Percentiles rank a stretch among this genome's conserved stretches.
Conservation (phyloP, 768 basidiomycete genomes). For the Pleurotus salmoneostramineus region DNA sequence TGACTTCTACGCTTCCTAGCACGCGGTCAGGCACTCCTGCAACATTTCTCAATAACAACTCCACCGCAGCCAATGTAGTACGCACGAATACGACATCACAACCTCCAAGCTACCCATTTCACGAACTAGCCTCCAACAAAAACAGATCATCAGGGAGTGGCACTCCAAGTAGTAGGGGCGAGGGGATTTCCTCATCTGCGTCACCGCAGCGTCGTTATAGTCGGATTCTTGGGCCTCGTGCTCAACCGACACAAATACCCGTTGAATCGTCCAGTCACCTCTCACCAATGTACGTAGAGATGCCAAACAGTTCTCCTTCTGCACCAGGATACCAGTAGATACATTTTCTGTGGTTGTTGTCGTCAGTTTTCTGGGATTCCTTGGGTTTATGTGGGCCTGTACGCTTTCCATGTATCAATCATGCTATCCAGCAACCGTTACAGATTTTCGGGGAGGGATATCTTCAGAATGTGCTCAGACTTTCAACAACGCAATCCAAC, state of each 20-base stretch:
- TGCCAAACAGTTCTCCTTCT: background rate
- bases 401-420: no score
- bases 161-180: background rate
- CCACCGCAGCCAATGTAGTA: background rate
- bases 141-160: background rate
- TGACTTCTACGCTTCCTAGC: background rate
- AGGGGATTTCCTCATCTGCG: background rate
- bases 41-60: background rate
- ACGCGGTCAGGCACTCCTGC: background rate
- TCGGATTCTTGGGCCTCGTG: background rate
- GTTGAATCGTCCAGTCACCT: background rate
- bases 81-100: background rate
- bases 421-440: no score
- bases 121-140: background rate
- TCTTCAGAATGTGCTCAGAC: background rate
- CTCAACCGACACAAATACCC: background rate
- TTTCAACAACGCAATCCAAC: conserved; percentile 53
- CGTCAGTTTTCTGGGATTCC: no score
- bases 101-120: conserved; percentile 3
- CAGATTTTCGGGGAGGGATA: no score
- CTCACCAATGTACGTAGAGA: background rate
- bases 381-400: no score
- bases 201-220: background rate
- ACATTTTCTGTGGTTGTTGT: no score
- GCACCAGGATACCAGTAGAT: no score